Evolutionary conservation across 2,329 filamentous ascomycete species (phyloP), one percentile per base, ranked within the genome.

Genomic region (Atkinsonella hypoxylon): DNA sequence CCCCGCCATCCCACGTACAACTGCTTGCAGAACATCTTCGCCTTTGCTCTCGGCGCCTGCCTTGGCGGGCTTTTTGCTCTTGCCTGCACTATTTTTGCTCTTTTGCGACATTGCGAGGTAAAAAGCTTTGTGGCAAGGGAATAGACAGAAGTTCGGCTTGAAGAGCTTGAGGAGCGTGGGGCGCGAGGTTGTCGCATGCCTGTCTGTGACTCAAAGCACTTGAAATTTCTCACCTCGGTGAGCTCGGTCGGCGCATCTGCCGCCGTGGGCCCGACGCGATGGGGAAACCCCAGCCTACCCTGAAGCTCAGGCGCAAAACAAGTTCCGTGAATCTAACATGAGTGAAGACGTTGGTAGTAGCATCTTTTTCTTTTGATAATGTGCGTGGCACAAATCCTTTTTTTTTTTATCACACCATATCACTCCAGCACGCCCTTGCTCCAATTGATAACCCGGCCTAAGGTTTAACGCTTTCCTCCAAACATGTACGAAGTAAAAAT

Each of bases 11-110:
- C 46, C 51, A 72, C 74, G 55, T 64, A 77, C 74, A 56, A 78
- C 75, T 31, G 75, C 75, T 65, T 81, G 77, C 50, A 81, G 67
- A 54, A 75, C 72, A 63, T 81, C 76, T 57, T 81, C 78, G 58
- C 72, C 69, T 62, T 80, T 79, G 61, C 64, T 68, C 59, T 81
- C 77, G 45, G 74, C 67, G 57, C 70, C 70, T 49, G 69, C 57
- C 57, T 77, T 78, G 58, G 69, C 64, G 53, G 73, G 58, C 62
- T 78, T 78, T 61, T 79, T 80, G 59, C 71, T 71, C 68, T 78
- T 76, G 53, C 64, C 62, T 53, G 67, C 57, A 52, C 64, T 62
- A 49, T 61, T 65, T 62, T 72, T 67, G 55, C 67, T 64, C 62
- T 72, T 68, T 62, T 71, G 67, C 57, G 73, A 75, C 74, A 76